Evolutionary conservation across 768 basidiomycete species (phyloP).

Genomic region (Boletus fagicola): DNA sequence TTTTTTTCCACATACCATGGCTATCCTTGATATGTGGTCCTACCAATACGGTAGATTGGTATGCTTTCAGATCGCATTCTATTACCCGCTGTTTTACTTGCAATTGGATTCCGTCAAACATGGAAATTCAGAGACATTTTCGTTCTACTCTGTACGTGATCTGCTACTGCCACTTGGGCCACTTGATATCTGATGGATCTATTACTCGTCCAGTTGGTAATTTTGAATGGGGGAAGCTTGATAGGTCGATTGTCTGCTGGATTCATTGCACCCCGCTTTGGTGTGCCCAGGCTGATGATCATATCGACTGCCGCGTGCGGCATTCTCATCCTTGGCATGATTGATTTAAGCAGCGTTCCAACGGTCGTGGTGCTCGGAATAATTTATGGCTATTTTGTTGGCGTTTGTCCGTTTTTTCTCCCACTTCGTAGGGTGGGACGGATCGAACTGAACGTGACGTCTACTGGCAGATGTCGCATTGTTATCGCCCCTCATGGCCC

Average conservation of each 20-base stretch:
- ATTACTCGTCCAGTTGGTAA: constrained; percentile 38
- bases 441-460: background rate
- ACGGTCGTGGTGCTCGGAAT: constrained; percentile 40
- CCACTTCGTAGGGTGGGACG: background rate
- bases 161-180: background rate
- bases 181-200: background rate
- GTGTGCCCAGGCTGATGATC: constrained; percentile 44
- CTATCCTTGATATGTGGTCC: background rate
- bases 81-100: constrained; percentile 54
- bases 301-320: constrained; percentile 33
- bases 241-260: constrained; percentile 51
- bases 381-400: constrained; percentile 51
- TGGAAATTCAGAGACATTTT: constrained; percentile 43
- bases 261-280: constrained; percentile 40
- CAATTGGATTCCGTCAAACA: constrained; percentile 53
- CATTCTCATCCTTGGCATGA: constrained; percentile 45
- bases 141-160: constrained; percentile 52
- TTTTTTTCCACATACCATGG: background rate
- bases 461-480: constrained; percentile 35
- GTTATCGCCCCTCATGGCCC: constrained; percentile 42
- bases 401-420: constrained; percentile 35
- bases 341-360: constrained; percentile 36
- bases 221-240: constrained; percentile 51
- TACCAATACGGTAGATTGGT: constrained; percentile 9
- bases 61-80: constrained; percentile 39